Conservation (phyloP, 495 filamentous ascomycete species). For the Tirmania nivea region DNA sequence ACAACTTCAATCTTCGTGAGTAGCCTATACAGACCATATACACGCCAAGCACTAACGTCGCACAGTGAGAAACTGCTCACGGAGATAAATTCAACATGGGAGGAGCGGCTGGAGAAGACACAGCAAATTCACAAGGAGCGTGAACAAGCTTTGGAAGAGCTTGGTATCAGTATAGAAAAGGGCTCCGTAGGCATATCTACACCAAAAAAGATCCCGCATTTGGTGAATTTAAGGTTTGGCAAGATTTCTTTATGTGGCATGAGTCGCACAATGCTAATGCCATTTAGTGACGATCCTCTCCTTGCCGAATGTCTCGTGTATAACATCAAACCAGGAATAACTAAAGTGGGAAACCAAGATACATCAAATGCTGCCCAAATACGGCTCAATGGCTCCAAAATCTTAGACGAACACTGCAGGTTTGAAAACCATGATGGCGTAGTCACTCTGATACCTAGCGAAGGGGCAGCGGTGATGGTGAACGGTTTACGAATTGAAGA, state of each 20-base stretch:
- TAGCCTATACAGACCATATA: neutral
- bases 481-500: slow-evolving; percentile 76
- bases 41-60: slow-evolving; percentile 31
- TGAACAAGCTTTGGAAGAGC: slow-evolving; percentile 81
- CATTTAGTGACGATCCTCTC: slow-evolving; percentile 54
- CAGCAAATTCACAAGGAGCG: slow-evolving; percentile 95
- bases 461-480: slow-evolving; percentile 89
- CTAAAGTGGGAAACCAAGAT: slow-evolving; percentile 80
- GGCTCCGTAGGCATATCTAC: slow-evolving; percentile 89
- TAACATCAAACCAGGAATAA: slow-evolving; percentile 88
- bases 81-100: slow-evolving; percentile 97
- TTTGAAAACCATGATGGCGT: slow-evolving; percentile 84
- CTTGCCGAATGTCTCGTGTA: slow-evolving; percentile 94
- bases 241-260: slow-evolving; percentile 1
- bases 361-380: slow-evolving; percentile 60
- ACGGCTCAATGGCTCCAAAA: slow-evolving; percentile 78
- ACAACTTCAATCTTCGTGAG: slow-evolving; percentile 39
- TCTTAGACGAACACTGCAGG: slow-evolving; percentile 73
- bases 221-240: slow-evolving; percentile 69
- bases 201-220: slow-evolving; percentile 95
- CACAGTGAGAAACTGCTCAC: slow-evolving; percentile 64
- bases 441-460: slow-evolving; percentile 71
- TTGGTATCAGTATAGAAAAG: slow-evolving; percentile 97
- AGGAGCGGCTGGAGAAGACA: slow-evolving; percentile 84
- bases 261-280: neutral